Percentiles rank a stretch among this genome's conserved stretches.
Conservation (phyloP, 495 filamentous ascomycete genomes). For the Cenococcum geophilum region DNA sequence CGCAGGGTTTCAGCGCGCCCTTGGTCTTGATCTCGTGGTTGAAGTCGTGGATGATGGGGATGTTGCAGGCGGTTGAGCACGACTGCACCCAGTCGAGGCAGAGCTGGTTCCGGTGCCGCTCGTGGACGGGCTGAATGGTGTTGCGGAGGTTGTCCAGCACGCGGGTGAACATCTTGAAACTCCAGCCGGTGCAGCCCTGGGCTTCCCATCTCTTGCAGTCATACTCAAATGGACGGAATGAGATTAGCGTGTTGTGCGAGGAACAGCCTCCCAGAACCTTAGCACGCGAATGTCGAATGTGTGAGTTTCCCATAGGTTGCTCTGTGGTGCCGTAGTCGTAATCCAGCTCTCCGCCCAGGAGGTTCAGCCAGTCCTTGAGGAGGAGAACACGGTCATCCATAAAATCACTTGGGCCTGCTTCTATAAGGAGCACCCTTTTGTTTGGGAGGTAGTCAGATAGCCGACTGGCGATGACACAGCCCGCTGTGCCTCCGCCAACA, state of each 20-base stretch:
- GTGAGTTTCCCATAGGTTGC: constrained; percentile 70
- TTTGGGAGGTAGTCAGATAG: constrained; percentile 45
- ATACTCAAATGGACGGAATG: constrained; percentile 76
- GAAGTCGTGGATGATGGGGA: constrained; percentile 73
- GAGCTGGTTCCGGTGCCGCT: constrained; percentile 70
- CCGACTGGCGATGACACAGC: constrained; percentile 73
- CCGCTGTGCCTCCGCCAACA: constrained; percentile 81
- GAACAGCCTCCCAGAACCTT: constrained; percentile 84
- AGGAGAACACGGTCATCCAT: constrained; percentile 65
- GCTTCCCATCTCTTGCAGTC: constrained; percentile 68
- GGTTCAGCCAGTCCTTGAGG: constrained; percentile 70
- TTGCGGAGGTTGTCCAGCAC: constrained; percentile 70
- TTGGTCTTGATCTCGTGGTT: constrained; percentile 65
- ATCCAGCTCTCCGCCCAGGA: constrained; percentile 75
- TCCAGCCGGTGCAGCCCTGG: constrained; percentile 70
- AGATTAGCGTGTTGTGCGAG: constrained; percentile 81
- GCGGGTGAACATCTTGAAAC: constrained; percentile 69
- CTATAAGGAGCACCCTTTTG: constrained; percentile 41
- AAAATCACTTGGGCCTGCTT: constrained; percentile 48
- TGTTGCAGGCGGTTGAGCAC: constrained; percentile 63
- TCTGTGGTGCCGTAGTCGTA: constrained; percentile 83
- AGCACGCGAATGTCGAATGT: constrained; percentile 76
- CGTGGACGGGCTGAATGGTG: constrained; percentile 72
- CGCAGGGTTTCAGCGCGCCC: constrained; percentile 62
- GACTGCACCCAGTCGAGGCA: constrained; percentile 77